Evolutionary conservation across 257 asterid species (phyloP).

Genomic region (Solanum chmielewskii): DNA sequence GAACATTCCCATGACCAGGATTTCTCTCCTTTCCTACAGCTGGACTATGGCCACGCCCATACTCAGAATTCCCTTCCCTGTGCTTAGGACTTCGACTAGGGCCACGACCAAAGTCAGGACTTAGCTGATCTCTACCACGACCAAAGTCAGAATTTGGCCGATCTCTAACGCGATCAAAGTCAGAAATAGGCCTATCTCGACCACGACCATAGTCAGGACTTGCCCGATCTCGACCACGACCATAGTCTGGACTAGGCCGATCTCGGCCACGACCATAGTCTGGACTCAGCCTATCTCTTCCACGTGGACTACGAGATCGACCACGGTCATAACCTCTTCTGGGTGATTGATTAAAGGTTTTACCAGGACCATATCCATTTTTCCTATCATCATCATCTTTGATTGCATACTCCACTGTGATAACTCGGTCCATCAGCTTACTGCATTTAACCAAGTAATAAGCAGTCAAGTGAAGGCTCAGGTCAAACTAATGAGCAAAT

Average conservation of each 20-base stretch:
- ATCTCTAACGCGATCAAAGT: constrained; percentile 14
- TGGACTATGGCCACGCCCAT: constrained; percentile 27
- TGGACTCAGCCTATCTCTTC: constrained; percentile 66
- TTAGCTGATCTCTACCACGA: constrained; percentile 23
- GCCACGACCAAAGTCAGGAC: constrained; percentile 24
- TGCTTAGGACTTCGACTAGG: constrained; percentile 28
- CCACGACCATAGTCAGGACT: constrained; percentile 21
- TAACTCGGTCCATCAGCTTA: constrained; percentile 63
- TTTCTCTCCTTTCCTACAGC: constrained; percentile 36
- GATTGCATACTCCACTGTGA: constrained; percentile 65
- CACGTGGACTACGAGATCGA: constrained; percentile 51
- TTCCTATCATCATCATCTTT: constrained; percentile 66
- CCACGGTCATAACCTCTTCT: constrained; percentile 47
- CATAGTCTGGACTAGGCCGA: constrained; percentile 60
- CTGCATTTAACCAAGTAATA: constrained; percentile 21
- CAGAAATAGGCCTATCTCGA: constrained; percentile 18
- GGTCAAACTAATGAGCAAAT: neutral
- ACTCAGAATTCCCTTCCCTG: constrained; percentile 29
- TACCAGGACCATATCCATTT: constrained; percentile 50
- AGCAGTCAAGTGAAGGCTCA: neutral
- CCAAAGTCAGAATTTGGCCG: constrained; percentile 26
- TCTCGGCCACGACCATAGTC: constrained; percentile 53
- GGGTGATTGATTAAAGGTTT: constrained; percentile 52
- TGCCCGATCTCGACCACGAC: constrained; percentile 19
- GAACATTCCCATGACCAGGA: constrained; percentile 11